phyloP scores from a whole-genome alignment of 2,329 filamentous ascomycete genomes.

The Fusarium transvaalense region DNA sequence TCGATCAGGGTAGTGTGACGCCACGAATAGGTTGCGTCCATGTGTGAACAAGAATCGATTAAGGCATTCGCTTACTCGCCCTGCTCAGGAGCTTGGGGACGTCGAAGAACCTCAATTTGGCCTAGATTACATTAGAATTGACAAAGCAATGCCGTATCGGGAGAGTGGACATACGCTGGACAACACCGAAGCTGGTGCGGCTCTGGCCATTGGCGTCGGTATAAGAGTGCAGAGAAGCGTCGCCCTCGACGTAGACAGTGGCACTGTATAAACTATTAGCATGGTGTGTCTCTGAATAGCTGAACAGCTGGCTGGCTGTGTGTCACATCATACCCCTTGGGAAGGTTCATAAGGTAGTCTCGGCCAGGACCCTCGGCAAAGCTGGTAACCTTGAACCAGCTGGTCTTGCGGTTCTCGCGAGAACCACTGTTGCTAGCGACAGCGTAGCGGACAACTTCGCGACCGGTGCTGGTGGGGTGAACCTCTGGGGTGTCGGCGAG shows the following conservation, averaged over 20 bases:
- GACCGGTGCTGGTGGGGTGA: slow-evolving; percentile 75
- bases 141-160: neutral
- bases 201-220: slow-evolving; percentile 78
- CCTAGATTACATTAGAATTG: slow-evolving; percentile 51
- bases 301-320: neutral
- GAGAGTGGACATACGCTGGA: slow-evolving; percentile 77
- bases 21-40: slow-evolving; percentile 3
- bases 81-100: slow-evolving; percentile 51
- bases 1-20: slow-evolving; percentile 8
- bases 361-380: slow-evolving; percentile 79
- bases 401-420: slow-evolving; percentile 78
- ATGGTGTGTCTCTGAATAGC: neutral
- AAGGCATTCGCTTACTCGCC: slow-evolving; percentile 35
- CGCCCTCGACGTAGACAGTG: slow-evolving; percentile 85
- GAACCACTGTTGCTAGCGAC: slow-evolving; percentile 77
- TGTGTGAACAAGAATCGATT: neutral
- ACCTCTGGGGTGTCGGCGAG: slow-evolving; percentile 85
- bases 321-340: slow-evolving; percentile 82
- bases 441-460: slow-evolving; percentile 81
- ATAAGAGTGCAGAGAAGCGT: slow-evolving; percentile 76
- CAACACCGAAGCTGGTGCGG: slow-evolving; percentile 73
- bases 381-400: slow-evolving; percentile 85
- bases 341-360: slow-evolving; percentile 78
- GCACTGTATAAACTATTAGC: slow-evolving; percentile 65
- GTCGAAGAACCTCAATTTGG: slow-evolving; percentile 61